Conservation (phyloP, 2,329 filamentous ascomycete genomes). For the Talaromyces sp. region DNA sequence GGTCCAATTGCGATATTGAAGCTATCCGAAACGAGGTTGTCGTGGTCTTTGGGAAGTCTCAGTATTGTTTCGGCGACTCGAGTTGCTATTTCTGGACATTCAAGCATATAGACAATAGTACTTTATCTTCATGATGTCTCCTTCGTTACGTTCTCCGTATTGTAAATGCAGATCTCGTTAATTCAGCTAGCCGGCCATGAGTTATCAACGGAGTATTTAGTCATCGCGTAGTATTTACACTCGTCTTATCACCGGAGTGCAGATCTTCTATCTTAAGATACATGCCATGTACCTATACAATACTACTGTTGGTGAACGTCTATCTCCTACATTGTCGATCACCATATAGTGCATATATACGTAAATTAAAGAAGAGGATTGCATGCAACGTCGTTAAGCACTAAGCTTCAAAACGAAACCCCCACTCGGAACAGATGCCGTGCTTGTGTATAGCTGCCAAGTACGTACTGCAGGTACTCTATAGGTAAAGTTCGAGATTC, state of each 20-base stretch:
- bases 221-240: not conserved
- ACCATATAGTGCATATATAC: not conserved
- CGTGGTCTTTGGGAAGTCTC: not conserved
- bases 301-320: not conserved
- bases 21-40: not conserved
- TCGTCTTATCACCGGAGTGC: not conserved
- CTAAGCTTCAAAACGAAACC: not conserved
- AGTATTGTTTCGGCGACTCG: not conserved
- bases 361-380: not conserved
- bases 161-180: not conserved
- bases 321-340: conserved; percentile 3
- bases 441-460: not conserved
- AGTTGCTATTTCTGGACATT: not conserved
- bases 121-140: not conserved
- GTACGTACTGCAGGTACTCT: not conserved
- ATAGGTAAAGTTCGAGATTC: not conserved
- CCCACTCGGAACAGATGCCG: not conserved
- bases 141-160: not conserved
- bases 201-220: not conserved
- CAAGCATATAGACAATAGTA: not conserved
- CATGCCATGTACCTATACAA: not conserved
- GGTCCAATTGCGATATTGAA: not conserved
- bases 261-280: not conserved
- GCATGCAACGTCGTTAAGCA: conserved; percentile 8
- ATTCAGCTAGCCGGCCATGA: not conserved